A percentile compares a stretch with the other conserved stretches of the same genome.
Conservation (phyloP, 1,284 basidiomycete species). For the Exobasidium cylindrosporum region DNA sequence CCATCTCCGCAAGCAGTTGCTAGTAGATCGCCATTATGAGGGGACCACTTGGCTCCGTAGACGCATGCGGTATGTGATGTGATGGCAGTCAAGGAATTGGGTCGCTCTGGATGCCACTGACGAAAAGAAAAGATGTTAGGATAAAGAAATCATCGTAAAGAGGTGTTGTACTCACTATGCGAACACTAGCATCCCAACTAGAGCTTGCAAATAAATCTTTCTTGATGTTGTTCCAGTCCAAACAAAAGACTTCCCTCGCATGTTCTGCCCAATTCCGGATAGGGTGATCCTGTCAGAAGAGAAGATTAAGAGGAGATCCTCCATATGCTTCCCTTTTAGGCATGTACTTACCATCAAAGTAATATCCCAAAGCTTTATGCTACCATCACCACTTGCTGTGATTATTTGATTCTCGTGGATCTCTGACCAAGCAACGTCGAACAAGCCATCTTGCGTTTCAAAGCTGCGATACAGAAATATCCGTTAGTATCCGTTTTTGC, state of each 20-base stretch:
- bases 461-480: too few species aligned
- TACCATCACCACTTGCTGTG: conserved; percentile 84
- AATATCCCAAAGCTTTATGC: conserved; percentile 85
- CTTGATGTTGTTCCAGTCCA: conserved; percentile 93
- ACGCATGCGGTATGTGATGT: conserved; percentile 79
- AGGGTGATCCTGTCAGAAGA: conserved; percentile 72
- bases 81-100: conserved; percentile 73
- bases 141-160: too few species aligned
- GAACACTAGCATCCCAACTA: conserved; percentile 87
- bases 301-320: conserved; percentile 1
- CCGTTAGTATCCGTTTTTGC: too few species aligned
- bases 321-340: conserved; percentile 6
- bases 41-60: conserved; percentile 85
- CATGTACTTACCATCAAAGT: conserved; percentile 65
- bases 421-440: conserved; percentile 89
- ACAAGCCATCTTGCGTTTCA: conserved; percentile 89
- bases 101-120: conserved; percentile 75
- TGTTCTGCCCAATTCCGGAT: conserved; percentile 93
- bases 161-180: conserved; percentile 74
- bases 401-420: conserved; percentile 89
- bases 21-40: conserved; percentile 76
- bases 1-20: conserved; percentile 78
- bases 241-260: conserved; percentile 83
- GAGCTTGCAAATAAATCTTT: conserved; percentile 81
- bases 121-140: not conserved